Percentiles rank a stretch among this genome's conserved stretches.
These are phyloP conservation scores for Xylariales sp. DNA, from an alignment of 2,329 filamentous ascomycete genomes.

Conservation along the genomic window DNA sequence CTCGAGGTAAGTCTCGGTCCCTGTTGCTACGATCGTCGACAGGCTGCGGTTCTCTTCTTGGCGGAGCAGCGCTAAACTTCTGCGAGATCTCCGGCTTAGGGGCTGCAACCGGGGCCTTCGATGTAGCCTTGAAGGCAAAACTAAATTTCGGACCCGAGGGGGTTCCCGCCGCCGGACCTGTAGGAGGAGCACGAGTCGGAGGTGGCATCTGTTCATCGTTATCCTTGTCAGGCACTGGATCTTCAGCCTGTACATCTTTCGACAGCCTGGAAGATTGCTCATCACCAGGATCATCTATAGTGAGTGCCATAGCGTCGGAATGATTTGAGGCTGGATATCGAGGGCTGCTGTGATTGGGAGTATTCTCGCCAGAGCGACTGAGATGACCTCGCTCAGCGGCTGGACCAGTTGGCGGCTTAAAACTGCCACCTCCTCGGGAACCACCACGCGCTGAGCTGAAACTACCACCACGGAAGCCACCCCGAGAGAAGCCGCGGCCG, in stretches of 20 bases:
- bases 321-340: conserved; percentile 20
- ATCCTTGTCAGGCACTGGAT: conserved; percentile 47
- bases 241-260: conserved; percentile 62
- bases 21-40: conserved; percentile 28
- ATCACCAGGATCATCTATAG: conserved; percentile 42
- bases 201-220: conserved; percentile 50
- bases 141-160: conserved; percentile 68
- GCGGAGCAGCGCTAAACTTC: conserved; percentile 61
- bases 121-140: conserved; percentile 82
- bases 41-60: conserved; percentile 38
- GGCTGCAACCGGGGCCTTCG: conserved; percentile 50
- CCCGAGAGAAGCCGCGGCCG: conserved; percentile 41
- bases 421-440: conserved; percentile 47
- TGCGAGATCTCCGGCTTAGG: conserved; percentile 64
- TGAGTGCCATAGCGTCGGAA: conserved; percentile 18
- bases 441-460: conserved; percentile 46
- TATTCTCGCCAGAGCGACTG: conserved; percentile 27
- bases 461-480: conserved; percentile 55
- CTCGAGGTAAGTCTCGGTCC: conserved; percentile 10
- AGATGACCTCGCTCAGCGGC: conserved; percentile 17
- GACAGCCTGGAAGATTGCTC: conserved; percentile 60
- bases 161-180: conserved; percentile 40
- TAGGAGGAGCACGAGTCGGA: conserved; percentile 48
- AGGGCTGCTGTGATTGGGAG: conserved; percentile 27
- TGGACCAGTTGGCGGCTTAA: conserved; percentile 18